Percentiles rank a stretch among this genome's conserved stretches.
Evolutionary conservation across 164 flowering plant species (phyloP).

Genomic region (Vitis labrusca): DNA sequence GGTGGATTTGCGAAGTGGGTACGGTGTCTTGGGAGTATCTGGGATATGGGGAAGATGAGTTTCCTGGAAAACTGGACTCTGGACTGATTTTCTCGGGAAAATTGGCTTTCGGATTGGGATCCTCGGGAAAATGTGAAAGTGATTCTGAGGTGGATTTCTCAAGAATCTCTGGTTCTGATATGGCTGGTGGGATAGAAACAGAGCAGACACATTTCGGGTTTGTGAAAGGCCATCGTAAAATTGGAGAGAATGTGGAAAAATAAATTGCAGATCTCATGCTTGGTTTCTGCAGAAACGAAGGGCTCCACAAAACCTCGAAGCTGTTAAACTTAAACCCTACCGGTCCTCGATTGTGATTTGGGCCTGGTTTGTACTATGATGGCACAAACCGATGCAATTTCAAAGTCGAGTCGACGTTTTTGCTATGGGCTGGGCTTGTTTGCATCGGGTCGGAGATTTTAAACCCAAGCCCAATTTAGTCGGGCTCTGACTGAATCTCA

Average conservation of each 20-base stretch:
- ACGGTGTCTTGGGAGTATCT: background rate
- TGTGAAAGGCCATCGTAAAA: slow-evolving; percentile 4
- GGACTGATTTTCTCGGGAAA: slow-evolving; percentile 9
- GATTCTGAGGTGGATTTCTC: slow-evolving; percentile 5
- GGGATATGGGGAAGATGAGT: background rate
- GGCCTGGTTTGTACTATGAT: too few species aligned
- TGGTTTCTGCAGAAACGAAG: background rate
- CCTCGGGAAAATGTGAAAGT: background rate
- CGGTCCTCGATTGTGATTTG: too few species aligned
- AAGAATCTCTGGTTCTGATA: slow-evolving; percentile 6
- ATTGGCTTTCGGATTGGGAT: slow-evolving; percentile 1
- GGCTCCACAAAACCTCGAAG: background rate
- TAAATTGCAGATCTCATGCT: slow-evolving; percentile 13
- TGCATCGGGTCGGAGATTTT: too few species aligned
- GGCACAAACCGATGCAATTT: too few species aligned
- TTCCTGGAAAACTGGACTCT: slow-evolving; percentile 4
- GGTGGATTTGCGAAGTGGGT: too few species aligned
- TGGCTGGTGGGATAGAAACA: background rate
- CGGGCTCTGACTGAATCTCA: too few species aligned
- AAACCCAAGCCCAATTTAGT: too few species aligned
- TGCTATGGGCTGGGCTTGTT: too few species aligned
- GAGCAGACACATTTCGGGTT: slow-evolving; percentile 9
- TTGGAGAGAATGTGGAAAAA: slow-evolving; percentile 1
- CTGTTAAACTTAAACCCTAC: too few species aligned
- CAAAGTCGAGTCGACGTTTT: too few species aligned